phyloP scores from a whole-genome alignment of 768 basidiomycete genomes.

The Mycena polygramma region DNA sequence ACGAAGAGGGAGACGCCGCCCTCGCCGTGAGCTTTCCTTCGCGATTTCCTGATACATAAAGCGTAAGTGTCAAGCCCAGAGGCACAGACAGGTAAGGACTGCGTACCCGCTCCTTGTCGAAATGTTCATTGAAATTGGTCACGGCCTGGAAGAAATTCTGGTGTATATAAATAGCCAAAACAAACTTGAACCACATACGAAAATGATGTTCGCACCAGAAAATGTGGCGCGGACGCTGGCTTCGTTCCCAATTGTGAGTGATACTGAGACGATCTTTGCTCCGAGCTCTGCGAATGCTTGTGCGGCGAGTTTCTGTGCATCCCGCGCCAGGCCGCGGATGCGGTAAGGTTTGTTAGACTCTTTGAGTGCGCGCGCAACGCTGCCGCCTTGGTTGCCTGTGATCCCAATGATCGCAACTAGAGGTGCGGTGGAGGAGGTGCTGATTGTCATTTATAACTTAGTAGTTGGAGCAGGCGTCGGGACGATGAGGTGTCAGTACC shows the following conservation, averaged over 20 bases:
- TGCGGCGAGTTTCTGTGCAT: slow-evolving; percentile 11
- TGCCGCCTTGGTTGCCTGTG: slow-evolving; percentile 30
- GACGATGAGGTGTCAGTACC: too few species aligned
- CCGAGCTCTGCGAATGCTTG: slow-evolving; percentile 7
- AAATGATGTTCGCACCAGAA: slow-evolving; percentile 15
- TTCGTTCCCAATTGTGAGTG: slow-evolving; percentile 7
- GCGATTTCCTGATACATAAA: slow-evolving; percentile 17
- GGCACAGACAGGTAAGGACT: neutral
- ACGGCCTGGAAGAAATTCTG: slow-evolving; percentile 1
- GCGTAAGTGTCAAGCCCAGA: too few species aligned
- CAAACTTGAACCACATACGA: neutral
- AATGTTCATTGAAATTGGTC: slow-evolving; percentile 22
- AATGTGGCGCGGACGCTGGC: slow-evolving; percentile 5
- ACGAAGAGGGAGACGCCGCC: slow-evolving; percentile 24
- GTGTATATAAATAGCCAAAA: neutral
- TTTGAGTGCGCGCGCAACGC: slow-evolving; percentile 16
- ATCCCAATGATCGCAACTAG: slow-evolving; percentile 24
- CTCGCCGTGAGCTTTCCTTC: slow-evolving; percentile 26
- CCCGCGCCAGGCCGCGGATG: slow-evolving; percentile 29
- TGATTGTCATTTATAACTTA: slow-evolving; percentile 13
- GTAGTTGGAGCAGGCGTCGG: too few species aligned
- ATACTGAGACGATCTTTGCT: slow-evolving; percentile 3
- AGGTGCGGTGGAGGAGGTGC: slow-evolving; percentile 4
- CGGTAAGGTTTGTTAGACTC: slow-evolving; percentile 20
- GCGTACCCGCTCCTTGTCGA: slow-evolving; percentile 1